These are phyloP conservation scores for Cladosporium sp. DNA, from an alignment of 2,329 filamentous ascomycete genomes.

Conservation along the genomic window DNA sequence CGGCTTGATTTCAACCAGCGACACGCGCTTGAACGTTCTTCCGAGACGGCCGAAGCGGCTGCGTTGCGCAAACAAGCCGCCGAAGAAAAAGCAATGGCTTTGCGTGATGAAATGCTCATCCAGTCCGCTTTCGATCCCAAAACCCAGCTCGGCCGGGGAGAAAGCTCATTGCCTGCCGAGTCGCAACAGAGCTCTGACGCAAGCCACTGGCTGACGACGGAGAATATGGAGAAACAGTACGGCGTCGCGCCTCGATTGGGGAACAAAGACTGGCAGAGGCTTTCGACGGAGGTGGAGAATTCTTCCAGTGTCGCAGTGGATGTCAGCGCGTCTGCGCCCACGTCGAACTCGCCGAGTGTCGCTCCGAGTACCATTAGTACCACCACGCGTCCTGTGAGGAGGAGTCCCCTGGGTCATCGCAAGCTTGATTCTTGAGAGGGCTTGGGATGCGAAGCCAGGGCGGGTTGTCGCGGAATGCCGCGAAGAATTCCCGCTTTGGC, in stretches of 20 bases:
- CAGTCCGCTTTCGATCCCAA: slow-evolving; percentile 41
- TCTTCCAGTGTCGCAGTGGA: slow-evolving; percentile 14
- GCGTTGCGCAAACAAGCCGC: slow-evolving; percentile 45
- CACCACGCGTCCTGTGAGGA: not conserved
- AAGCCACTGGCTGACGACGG: slow-evolving; percentile 21
- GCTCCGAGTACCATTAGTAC: not conserved
- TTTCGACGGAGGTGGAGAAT: slow-evolving; percentile 15
- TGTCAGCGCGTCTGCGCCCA: not conserved
- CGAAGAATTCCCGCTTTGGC: not conserved
- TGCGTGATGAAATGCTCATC: slow-evolving; percentile 54
- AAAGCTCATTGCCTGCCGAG: slow-evolving; percentile 14
- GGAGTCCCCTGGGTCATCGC: not conserved
- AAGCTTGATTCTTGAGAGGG: not conserved
- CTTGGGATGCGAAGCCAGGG: slow-evolving; percentile 9
- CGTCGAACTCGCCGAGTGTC: not conserved
- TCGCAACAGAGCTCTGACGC: slow-evolving; percentile 12
- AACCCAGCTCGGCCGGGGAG: slow-evolving; percentile 20
- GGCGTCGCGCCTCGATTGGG: slow-evolving; percentile 15
- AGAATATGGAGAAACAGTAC: slow-evolving; percentile 31
- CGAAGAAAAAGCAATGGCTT: slow-evolving; percentile 51
- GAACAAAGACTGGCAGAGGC: slow-evolving; percentile 12
- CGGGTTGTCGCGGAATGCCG: not conserved
- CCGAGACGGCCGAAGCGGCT: slow-evolving; percentile 43
- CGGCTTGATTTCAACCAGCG: slow-evolving; percentile 34
- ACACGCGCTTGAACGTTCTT: slow-evolving; percentile 36